Evolutionary conservation across 2,329 filamentous ascomycete genomes (phyloP).

Genomic region (Hypoxylon sp.): DNA sequence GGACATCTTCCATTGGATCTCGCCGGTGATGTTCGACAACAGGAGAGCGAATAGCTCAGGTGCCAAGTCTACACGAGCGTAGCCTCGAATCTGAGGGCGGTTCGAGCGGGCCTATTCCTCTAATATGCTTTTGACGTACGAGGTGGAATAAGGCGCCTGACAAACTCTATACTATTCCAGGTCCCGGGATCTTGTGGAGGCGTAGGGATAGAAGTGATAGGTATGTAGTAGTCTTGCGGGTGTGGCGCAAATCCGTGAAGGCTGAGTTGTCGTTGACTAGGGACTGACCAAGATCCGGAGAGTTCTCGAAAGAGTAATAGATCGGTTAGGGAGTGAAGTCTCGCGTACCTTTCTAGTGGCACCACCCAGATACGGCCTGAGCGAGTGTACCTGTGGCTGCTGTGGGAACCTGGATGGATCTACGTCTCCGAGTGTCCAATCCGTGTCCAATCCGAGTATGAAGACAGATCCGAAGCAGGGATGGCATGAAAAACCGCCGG

Average conservation of each 20-base stretch:
- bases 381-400: slow-evolving; percentile 24
- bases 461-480: slow-evolving; percentile 33
- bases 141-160: slow-evolving; percentile 26
- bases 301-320: slow-evolving; percentile 26
- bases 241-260: slow-evolving; percentile 36
- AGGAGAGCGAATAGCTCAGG: slow-evolving; percentile 24
- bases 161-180: slow-evolving; percentile 30
- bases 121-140: slow-evolving; percentile 29
- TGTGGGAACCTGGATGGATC: slow-evolving; percentile 30
- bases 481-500: slow-evolving; percentile 29
- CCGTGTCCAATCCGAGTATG: slow-evolving; percentile 32
- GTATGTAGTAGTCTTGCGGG: slow-evolving; percentile 32
- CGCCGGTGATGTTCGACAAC: slow-evolving; percentile 23
- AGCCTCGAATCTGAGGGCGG: slow-evolving; percentile 21
- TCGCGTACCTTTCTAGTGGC: slow-evolving; percentile 35
- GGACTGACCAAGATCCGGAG: slow-evolving; percentile 31
- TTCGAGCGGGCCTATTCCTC: slow-evolving; percentile 25
- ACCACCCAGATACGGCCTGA: slow-evolving; percentile 26
- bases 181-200: slow-evolving; percentile 21
- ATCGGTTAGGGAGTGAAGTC: slow-evolving; percentile 30
- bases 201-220: slow-evolving; percentile 27
- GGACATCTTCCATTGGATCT: slow-evolving; percentile 48
- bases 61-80: slow-evolving; percentile 20
- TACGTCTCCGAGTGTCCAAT: slow-evolving; percentile 31
- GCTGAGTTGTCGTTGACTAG: slow-evolving; percentile 29